A percentile compares a stretch with the other conserved stretches of the same genome.
These are phyloP conservation scores for Wickerhamiella australiensis DNA, from an alignment of 805 yeast species.

Conservation along the genomic window DNA sequence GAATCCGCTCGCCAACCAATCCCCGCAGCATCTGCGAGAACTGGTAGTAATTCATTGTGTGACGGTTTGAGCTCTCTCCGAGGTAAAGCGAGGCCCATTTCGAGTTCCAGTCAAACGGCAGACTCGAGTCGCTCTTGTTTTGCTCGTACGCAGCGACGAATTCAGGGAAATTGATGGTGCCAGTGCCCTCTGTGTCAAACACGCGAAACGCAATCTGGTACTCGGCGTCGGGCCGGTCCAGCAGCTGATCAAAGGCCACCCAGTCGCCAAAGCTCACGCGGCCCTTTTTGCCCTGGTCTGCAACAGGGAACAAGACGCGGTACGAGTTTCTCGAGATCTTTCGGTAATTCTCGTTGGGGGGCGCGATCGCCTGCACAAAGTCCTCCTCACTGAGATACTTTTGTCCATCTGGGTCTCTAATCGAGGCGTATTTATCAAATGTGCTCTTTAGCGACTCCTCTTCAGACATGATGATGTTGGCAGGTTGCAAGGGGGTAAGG, in stretches of 20 bases:
- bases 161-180: slow-evolving; percentile 31
- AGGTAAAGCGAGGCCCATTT: slow-evolving; percentile 33
- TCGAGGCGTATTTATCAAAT: slow-evolving; percentile 20
- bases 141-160: slow-evolving; percentile 31
- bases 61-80: slow-evolving; percentile 30
- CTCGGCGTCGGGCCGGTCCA: slow-evolving; percentile 46
- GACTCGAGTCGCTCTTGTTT: slow-evolving; percentile 27
- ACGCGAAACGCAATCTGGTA: slow-evolving; percentile 38
- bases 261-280: slow-evolving; percentile 59
- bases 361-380: slow-evolving; percentile 36
- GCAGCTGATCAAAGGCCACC: slow-evolving; percentile 49
- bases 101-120: slow-evolving; percentile 35
- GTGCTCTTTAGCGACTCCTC: slow-evolving; percentile 13
- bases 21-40: slow-evolving; percentile 37
- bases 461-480: slow-evolving; percentile 4
- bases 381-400: slow-evolving; percentile 32
- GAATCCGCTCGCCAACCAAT: slow-evolving; percentile 36
- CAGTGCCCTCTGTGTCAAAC: slow-evolving; percentile 32
- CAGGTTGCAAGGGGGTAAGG: not conserved
- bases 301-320: slow-evolving; percentile 65
- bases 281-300: slow-evolving; percentile 65
- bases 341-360: slow-evolving; percentile 37
- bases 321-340: slow-evolving; percentile 46
- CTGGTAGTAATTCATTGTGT: slow-evolving; percentile 31
- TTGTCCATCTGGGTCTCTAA: slow-evolving; percentile 23